phyloP scores from a whole-genome alignment of 1,284 basidiomycete genomes.

The Schizophyllum amplum region DNA sequence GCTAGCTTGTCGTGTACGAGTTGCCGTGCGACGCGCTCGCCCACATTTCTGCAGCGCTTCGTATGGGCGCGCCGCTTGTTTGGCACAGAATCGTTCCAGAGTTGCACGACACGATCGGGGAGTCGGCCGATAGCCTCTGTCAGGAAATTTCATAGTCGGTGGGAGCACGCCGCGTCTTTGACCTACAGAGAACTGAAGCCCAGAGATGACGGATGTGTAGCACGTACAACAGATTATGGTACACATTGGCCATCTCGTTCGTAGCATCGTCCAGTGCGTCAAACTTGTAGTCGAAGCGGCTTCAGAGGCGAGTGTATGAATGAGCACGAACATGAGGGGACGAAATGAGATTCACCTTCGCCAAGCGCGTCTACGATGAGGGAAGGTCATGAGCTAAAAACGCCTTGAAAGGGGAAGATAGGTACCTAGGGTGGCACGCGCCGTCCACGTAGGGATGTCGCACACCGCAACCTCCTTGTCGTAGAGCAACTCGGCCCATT shows the following conservation, averaged over 20 bases:
- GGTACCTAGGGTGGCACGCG: neutral
- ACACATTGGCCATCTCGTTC: slow-evolving; percentile 36
- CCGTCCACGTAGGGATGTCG: neutral
- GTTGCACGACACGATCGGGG: neutral
- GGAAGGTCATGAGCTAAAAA: slow-evolving; percentile 4
- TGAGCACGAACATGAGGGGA: neutral
- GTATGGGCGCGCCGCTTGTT: neutral
- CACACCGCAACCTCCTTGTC: neutral
- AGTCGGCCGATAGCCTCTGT: neutral
- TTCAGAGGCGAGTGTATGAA: slow-evolving; percentile 15
- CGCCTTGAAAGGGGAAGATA: neutral
- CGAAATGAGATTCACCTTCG: neutral
- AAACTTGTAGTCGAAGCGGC: slow-evolving; percentile 43
- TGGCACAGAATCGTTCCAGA: neutral
- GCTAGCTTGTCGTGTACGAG: no score
- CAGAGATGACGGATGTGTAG: neutral
- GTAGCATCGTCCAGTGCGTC: slow-evolving; percentile 30
- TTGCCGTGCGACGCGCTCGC: neutral
- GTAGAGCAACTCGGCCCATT: neutral
- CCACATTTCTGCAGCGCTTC: neutral
- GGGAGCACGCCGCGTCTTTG: neutral
- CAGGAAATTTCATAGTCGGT: neutral
- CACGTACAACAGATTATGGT: slow-evolving; percentile 33
- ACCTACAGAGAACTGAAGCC: neutral
- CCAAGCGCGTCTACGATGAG: neutral